phyloP scores from a whole-genome alignment of 2,329 filamentous ascomycete genomes.

The Plectosphaerella sp. region DNA sequence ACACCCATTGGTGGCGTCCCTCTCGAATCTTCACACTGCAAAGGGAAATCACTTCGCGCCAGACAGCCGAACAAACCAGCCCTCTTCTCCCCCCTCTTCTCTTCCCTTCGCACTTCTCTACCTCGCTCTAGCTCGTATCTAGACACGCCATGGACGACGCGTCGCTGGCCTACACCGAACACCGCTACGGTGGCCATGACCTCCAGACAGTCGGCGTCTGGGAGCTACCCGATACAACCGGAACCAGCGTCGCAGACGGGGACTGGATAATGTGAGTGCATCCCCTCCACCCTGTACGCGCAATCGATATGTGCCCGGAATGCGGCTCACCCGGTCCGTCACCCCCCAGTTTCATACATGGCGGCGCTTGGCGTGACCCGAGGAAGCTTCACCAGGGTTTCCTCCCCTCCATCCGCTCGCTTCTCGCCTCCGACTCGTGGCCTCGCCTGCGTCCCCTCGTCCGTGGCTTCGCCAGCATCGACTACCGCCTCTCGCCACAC shows the following conservation, averaged over 20 bases:
- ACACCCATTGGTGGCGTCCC: no score
- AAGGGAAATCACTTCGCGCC: not conserved
- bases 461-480: constrained; percentile 59
- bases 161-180: constrained; percentile 24
- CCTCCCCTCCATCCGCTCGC: constrained; percentile 34
- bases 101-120: no score
- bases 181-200: constrained; percentile 31
- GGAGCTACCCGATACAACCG: constrained; percentile 19
- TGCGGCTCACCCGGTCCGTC: not conserved
- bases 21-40: not conserved
- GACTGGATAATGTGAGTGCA: constrained; percentile 32
- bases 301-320: not conserved
- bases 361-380: constrained; percentile 61
- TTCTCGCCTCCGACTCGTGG: constrained; percentile 25
- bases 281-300: not conserved
- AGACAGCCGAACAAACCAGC: not conserved
- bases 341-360: constrained; percentile 48
- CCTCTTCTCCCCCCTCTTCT: not conserved
- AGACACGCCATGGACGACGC: constrained; percentile 1
- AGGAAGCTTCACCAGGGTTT: constrained; percentile 41
- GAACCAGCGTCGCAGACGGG: constrained; percentile 11
- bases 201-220: constrained; percentile 44
- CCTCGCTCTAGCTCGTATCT: not conserved
- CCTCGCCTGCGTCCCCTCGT: constrained; percentile 26
- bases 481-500: constrained; percentile 56